phyloP scores from a whole-genome alignment of 2,329 filamentous ascomycete species.

The Monosporascus cannonballus region DNA sequence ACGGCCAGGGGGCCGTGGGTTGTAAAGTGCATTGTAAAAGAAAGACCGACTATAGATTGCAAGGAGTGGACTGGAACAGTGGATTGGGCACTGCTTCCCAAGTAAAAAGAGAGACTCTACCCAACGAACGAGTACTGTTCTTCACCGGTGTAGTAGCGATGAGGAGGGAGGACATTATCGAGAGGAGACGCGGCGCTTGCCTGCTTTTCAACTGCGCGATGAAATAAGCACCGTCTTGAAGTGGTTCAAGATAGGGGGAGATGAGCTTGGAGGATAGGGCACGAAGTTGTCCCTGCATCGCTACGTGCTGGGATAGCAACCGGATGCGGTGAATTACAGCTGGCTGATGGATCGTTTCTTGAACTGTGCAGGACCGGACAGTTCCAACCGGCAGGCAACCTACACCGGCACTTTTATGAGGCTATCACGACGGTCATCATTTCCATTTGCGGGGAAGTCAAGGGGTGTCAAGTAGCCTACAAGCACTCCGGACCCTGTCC shows the following conservation, averaged over 20 bases:
- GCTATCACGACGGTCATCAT: background rate
- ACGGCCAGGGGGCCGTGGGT: constrained; percentile 23
- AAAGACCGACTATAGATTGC: constrained; percentile 12
- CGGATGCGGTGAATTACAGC: background rate
- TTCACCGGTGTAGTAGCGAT: constrained; percentile 17
- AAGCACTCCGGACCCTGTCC: background rate
- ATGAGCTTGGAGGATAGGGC: background rate
- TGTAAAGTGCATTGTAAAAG: constrained; percentile 24
- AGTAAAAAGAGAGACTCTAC: constrained; percentile 18
- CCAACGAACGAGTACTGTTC: background rate
- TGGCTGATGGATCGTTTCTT: background rate
- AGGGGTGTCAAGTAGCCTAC: background rate
- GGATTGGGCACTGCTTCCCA: constrained; percentile 13
- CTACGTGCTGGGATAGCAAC: too few species aligned
- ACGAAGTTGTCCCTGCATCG: background rate
- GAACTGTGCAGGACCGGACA: background rate
- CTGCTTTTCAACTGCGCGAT: background rate
- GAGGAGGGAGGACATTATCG: constrained; percentile 2
- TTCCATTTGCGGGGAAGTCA: background rate
- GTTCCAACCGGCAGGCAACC: background rate
- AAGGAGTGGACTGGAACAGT: constrained; percentile 28
- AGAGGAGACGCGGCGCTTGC: background rate
- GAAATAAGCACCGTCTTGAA: too few species aligned
- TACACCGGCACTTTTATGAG: background rate
- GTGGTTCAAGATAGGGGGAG: background rate